Percentiles rank a stretch among this genome's conserved stretches.
phyloP scores from a whole-genome alignment of 2,329 filamentous ascomycete genomes.

The Fusarium nisikadoi region DNA sequence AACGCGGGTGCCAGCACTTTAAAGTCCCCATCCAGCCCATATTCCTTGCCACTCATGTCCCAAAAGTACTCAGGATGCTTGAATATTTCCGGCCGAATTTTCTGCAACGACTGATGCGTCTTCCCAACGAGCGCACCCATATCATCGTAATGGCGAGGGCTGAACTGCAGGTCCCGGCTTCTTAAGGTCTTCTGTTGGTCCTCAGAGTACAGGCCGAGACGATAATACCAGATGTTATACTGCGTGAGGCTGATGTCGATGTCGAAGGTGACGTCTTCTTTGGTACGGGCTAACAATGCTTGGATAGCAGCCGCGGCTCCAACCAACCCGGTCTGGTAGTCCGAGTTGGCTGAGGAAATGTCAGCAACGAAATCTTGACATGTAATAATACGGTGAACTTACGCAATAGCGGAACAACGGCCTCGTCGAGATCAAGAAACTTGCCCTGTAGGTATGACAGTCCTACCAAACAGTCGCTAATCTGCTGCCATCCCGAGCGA shows the following conservation, averaged over 20 bases:
- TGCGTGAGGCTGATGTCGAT: not conserved
- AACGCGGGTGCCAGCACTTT: not conserved
- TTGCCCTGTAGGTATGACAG: not conserved
- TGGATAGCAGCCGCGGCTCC: not conserved
- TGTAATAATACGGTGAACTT: not conserved
- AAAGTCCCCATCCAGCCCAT: not conserved
- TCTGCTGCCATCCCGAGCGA: not conserved
- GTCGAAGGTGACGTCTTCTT: not conserved
- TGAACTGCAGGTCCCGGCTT: not conserved
- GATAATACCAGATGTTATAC: conserved; percentile 3
- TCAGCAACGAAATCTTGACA: not conserved
- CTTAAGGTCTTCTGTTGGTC: not conserved
- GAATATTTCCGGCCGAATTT: not conserved
- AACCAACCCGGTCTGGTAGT: not conserved
- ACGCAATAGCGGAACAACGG: not conserved
- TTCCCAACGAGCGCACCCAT: not conserved
- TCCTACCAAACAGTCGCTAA: not conserved
- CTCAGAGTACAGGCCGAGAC: not conserved
- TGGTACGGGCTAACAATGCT: not conserved
- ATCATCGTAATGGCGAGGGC: not conserved
- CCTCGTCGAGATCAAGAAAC: not conserved
- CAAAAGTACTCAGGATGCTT: not conserved
- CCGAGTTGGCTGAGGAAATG: not conserved
- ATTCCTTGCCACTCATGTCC: conserved; percentile 1
- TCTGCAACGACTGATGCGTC: not conserved